A percentile compares a stretch with the other conserved stretches of the same genome.
Conservation (phyloP, 805 yeast species). For the Candida berthetii region DNA sequence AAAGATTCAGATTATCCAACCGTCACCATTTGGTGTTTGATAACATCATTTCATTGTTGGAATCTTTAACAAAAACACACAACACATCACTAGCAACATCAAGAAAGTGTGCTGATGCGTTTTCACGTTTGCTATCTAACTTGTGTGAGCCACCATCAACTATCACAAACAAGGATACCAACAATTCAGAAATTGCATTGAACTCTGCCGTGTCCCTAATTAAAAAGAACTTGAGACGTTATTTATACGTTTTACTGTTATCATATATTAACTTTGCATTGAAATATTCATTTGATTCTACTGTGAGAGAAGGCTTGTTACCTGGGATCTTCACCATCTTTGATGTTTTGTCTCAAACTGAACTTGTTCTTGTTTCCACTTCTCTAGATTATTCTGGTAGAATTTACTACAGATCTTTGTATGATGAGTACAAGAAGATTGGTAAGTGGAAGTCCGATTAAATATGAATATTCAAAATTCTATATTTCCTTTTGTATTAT, state of each 20-base stretch:
- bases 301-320: constrained; percentile 41
- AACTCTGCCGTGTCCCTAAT: constrained; percentile 49
- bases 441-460: constrained; percentile 62
- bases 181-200: constrained; percentile 28
- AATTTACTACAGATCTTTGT: constrained; percentile 57
- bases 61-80: constrained; percentile 28
- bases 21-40: constrained; percentile 65
- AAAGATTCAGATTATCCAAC: constrained; percentile 61
- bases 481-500: not conserved
- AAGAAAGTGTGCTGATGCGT: constrained; percentile 37
- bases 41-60: constrained; percentile 44
- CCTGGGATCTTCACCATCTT: constrained; percentile 58
- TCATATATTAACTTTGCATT: constrained; percentile 54
- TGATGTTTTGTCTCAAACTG: constrained; percentile 63
- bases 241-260: constrained; percentile 51
- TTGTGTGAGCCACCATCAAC: constrained; percentile 65
- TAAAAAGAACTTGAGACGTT: constrained; percentile 57
- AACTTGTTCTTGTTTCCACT: constrained; percentile 54
- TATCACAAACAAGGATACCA: constrained; percentile 15
- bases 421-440: constrained; percentile 63
- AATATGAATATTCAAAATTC: no score
- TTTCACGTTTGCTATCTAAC: constrained; percentile 54
- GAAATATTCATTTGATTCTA: constrained; percentile 37
- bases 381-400: constrained; percentile 67
- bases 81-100: constrained; percentile 15